Evolutionary conservation across 1,284 basidiomycete species (phyloP).

Genomic region (Marasmius sp.): DNA sequence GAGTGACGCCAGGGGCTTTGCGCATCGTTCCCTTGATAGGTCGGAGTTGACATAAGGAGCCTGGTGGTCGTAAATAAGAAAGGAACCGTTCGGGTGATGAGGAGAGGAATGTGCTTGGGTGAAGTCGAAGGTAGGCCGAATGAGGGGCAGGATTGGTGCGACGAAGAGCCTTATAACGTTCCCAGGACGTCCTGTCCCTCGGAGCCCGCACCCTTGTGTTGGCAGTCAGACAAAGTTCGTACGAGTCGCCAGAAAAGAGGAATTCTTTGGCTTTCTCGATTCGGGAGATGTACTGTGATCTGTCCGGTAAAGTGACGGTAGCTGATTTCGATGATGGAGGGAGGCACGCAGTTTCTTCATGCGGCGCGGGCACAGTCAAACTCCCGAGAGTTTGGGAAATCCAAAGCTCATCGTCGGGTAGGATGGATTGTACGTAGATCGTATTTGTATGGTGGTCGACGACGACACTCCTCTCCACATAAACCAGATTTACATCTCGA

Average conservation of each 20-base stretch:
- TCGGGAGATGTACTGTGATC: conserved; percentile 64
- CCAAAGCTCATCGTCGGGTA: conserved; percentile 61
- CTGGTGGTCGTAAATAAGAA: conserved; percentile 72
- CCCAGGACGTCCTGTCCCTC: conserved; percentile 61
- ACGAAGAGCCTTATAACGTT: conserved; percentile 72
- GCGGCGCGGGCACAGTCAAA: conserved; percentile 11
- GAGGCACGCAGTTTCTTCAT: too few relatives aligned
- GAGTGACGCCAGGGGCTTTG: conserved; percentile 62
- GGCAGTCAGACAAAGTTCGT: conserved; percentile 93
- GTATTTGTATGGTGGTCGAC: conserved; percentile 51
- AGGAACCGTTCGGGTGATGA: conserved; percentile 96
- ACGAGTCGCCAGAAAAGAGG: conserved; percentile 88
- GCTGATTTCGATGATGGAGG: conserved; percentile 20
- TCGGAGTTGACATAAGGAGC: conserved; percentile 76
- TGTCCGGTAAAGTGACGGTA: conserved; percentile 51
- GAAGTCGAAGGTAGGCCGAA: conserved; percentile 80
- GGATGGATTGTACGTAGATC: conserved; percentile 63
- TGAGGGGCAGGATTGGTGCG: conserved; percentile 89
- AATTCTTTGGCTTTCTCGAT: conserved; percentile 77
- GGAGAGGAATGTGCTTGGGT: conserved; percentile 63
- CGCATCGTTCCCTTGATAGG: conserved; percentile 94
- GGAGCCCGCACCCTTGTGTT: conserved; percentile 56
- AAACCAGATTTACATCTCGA: conserved; percentile 71
- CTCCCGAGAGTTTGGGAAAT: conserved; percentile 25
- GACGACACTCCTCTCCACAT: conserved; percentile 74